Base-by-base conservation (phyloP, 306 rosid species). In the Prunus fruticosa region DNA sequence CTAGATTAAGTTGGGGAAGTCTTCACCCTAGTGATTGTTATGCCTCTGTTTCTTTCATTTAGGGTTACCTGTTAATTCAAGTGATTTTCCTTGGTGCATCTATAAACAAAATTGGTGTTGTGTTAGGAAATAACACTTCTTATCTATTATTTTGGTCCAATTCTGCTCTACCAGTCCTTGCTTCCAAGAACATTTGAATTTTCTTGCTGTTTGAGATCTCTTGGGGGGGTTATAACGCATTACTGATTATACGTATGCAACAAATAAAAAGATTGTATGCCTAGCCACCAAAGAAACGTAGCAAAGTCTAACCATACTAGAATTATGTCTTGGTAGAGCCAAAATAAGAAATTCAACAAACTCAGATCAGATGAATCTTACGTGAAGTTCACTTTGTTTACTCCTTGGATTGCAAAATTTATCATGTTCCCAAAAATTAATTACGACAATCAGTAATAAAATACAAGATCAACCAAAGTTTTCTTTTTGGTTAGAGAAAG, bases 51-150 rank as follows among this genome's bases (percentile, higher is more conserved):
- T 78, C 54, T 71, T 34, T 61, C 1, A 16, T 62, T 50, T 54
- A 62, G 62, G 67, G 15, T 46, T 32, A 50, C 72, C 22, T 38
- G 38, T 71, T 52, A 63, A 71, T 71, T 14, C 23, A 63, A 62
- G 77, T 64, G 77, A n/a, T 58, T 71, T 78, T 72, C 45, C 54
- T 49, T 46, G 23, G 30, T 54, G 73, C 43, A 38, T 38, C 38
- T 56, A 56, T 78, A 16, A 79, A 73, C 69, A 53, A 60, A 75
- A 30, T 56, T 16, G 41, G 28, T 71, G 13, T 61, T 66, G 45
- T 30, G 62, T 38, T 51, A 5, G 27, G 47, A 76, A 32, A 32
- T 18, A 18, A 34, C 20, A 51, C 15, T 51, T 51, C 8, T 51
- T 16, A 14, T 15, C 6, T 51, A 51, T 16, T 51, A 2, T 16